Evolutionary conservation across 371 early-diverging fungal species (phyloP).

Genomic region (Mortierella sp.): DNA sequence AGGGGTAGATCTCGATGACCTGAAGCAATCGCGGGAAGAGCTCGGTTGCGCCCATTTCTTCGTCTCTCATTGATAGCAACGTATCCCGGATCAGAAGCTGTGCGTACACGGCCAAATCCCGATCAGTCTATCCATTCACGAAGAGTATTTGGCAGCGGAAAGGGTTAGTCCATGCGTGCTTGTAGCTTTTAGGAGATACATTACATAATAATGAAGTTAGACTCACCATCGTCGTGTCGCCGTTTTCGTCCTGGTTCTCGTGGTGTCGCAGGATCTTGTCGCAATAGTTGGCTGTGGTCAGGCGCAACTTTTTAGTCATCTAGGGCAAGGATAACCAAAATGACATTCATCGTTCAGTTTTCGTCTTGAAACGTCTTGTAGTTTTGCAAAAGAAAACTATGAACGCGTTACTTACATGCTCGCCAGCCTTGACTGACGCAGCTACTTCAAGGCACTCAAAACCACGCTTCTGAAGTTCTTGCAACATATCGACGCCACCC

Average conservation of each 20-base stretch:
- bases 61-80: slow-evolving; percentile 62
- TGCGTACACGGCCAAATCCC: slow-evolving; percentile 54
- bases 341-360: background rate
- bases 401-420: slow-evolving; percentile 15
- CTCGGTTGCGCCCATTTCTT: slow-evolving; percentile 63
- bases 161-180: background rate
- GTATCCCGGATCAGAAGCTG: slow-evolving; percentile 64
- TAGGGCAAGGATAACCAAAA: background rate
- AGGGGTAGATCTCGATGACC: slow-evolving; percentile 70
- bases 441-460: slow-evolving; percentile 33
- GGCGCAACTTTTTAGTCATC: slow-evolving; percentile 40
- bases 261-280: slow-evolving; percentile 58
- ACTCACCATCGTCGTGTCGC: slow-evolving; percentile 17
- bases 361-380: background rate
- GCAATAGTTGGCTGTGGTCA: slow-evolving; percentile 59
- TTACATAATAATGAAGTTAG: background rate
- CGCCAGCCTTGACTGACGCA: slow-evolving; percentile 5
- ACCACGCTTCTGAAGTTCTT: slow-evolving; percentile 41
- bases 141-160: background rate
- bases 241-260: slow-evolving; percentile 27
- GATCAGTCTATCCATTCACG: slow-evolving; percentile 20
- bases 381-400: background rate
- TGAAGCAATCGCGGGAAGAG: slow-evolving; percentile 80
- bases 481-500: slow-evolving; percentile 1
- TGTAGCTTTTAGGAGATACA: background rate